phyloP scores from a whole-genome alignment of 116 monocot species.

The Dioscorea cayenensis region DNA sequence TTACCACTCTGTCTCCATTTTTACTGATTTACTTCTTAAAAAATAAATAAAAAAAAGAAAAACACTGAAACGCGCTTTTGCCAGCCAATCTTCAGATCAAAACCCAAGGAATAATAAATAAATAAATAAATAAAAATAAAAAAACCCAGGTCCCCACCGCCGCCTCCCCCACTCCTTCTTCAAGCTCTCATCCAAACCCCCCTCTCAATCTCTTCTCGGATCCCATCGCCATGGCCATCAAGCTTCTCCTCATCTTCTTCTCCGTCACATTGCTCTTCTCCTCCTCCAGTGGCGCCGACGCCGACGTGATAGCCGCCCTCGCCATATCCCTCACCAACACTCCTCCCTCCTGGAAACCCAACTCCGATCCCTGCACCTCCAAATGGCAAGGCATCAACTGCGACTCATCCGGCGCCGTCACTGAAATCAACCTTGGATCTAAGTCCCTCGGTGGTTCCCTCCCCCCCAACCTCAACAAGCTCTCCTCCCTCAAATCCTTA shows the following conservation, averaged over 20 bases:
- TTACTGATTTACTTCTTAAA: too few relatives aligned
- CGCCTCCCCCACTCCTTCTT: neutral
- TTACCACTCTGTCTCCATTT: too few relatives aligned
- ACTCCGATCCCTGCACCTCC: slow-evolving; percentile 14
- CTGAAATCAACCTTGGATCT: slow-evolving; percentile 3
- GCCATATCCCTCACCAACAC: neutral
- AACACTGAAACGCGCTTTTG: neutral
- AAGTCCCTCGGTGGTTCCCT: slow-evolving; percentile 2
- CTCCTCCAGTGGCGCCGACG: neutral
- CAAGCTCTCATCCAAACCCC: neutral
- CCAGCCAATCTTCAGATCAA: neutral
- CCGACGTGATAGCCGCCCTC: slow-evolving; percentile 9
- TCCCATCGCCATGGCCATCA: neutral
- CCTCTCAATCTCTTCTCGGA: neutral
- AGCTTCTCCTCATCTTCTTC: neutral
- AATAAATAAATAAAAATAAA: neutral
- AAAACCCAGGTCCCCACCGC: neutral
- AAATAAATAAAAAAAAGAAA: too few relatives aligned
- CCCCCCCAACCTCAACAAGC: neutral
- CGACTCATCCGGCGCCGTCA: slow-evolving; percentile 6
- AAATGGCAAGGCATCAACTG: slow-evolving; percentile 4
- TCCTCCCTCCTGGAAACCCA: neutral
- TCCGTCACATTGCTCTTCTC: neutral
- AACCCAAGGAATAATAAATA: neutral
- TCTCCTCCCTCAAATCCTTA: neutral